These are phyloP conservation scores for Gastrolobium bilobum DNA, from an alignment of 306 rosid genomes.

Conservation along the genomic window DNA sequence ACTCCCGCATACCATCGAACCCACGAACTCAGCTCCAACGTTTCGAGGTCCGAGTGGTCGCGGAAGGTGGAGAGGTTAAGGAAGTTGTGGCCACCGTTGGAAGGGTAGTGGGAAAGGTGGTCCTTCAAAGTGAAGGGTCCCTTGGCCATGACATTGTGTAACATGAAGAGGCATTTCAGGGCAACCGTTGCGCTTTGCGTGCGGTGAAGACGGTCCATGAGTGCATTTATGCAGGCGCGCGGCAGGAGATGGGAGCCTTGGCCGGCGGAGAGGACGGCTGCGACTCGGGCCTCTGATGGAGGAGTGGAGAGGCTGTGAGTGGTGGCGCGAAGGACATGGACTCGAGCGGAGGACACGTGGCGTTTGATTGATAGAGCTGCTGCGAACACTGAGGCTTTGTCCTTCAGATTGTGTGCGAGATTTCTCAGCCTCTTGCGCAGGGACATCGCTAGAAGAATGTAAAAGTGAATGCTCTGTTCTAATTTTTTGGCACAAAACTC, in stretches of 20 bases:
- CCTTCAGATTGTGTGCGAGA: conserved; percentile 59
- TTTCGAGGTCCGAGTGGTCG: conserved; percentile 58
- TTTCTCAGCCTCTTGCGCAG: conserved; percentile 51
- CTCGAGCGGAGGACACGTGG: conserved; percentile 53
- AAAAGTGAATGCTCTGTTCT: no score
- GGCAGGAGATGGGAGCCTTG: conserved; percentile 49
- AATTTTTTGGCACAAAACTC: not conserved
- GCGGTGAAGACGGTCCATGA: conserved; percentile 71
- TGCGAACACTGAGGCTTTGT: conserved; percentile 65
- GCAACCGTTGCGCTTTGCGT: conserved; percentile 73
- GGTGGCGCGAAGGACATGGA: conserved; percentile 74
- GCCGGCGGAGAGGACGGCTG: conserved; percentile 60
- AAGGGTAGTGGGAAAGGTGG: conserved; percentile 58
- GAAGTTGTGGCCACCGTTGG: conserved; percentile 65
- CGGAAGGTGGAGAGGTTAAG: conserved; percentile 67
- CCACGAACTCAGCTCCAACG: conserved; percentile 65
- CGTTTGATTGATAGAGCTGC: conserved; percentile 64
- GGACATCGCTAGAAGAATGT: conserved; percentile 43
- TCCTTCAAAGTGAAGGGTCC: conserved; percentile 64
- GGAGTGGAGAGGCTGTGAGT: conserved; percentile 57
- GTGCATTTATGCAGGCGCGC: conserved; percentile 58
- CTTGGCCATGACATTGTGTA: conserved; percentile 55
- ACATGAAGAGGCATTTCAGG: conserved; percentile 73
- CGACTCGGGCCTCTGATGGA: conserved; percentile 56
- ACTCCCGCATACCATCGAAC: conserved; percentile 77